Base-by-base conservation (phyloP, 1,284 basidiomycete species). In the Xanthoconium separans region DNA sequence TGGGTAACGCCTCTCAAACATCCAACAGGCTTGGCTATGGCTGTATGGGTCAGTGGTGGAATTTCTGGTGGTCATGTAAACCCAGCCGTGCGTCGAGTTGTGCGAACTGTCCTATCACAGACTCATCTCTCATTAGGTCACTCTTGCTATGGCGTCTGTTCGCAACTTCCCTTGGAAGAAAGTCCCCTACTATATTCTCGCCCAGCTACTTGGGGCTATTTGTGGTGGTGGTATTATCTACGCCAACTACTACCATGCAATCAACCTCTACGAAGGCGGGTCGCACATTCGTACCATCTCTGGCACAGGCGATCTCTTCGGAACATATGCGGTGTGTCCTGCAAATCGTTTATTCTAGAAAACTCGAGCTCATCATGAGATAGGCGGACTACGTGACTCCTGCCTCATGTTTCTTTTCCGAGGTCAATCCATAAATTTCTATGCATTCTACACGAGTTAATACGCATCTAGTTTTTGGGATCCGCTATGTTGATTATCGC, bases 61-160 rank as follows among this genome's bases (percentile, higher is more conserved):
- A 80, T 88, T 54, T 88, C 87, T 45, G 87, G 89, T 18, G 89
- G 87, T 33, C 89, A 91, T 64, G 80, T 91, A 58, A 91, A 91
- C 63, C 89, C 89, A 43, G 87, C 87, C 24, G 88, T 83, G 68
- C 22, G 73, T 27, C 37, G 22, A 27, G 22, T 24, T 13, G 24
- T 8, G 47, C 69, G 62, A 16, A 65, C 64, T 46, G 33, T 41
- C 15, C 13, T 44, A 15, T 15, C 52, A 43, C 41, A 8, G 13
- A 22, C 55, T 57, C 24, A 61, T 22, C 33, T 46, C 47, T 42
- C 20, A n/a, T 13, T 56, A 80, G 78, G 75, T 91, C 13, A 93
- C 90, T 3, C 63, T 93, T 36, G 77, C 83, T 6, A 63, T 91
- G 44, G 87, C 87, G 1, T 74, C 82, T 6, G 83, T 84, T 64